A percentile compares a stretch with the other conserved stretches of the same genome.
Conservation (phyloP, 441 rosid genomes). For the Mallotus japonicus region DNA sequence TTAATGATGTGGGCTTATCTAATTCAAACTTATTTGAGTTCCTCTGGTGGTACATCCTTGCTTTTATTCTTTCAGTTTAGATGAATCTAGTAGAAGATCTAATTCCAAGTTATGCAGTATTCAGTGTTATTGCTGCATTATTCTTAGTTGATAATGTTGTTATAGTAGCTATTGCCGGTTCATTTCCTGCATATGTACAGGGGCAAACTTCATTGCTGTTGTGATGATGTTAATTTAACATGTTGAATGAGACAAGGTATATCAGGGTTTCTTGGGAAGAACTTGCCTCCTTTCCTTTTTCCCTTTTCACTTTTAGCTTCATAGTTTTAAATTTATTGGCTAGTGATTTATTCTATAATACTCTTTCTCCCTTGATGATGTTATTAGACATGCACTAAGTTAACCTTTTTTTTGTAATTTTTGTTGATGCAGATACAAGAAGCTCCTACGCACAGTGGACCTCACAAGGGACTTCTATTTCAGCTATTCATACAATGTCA, state of each 20-base stretch:
- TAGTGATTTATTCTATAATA: background rate
- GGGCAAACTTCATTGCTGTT: conserved; percentile 63
- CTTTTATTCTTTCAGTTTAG: conserved; percentile 9
- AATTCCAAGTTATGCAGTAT: conserved; percentile 20
- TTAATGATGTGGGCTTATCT: conserved; percentile 21
- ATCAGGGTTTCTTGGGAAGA: conserved; percentile 55
- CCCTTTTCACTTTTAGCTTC: background rate
- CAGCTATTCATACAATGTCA: conserved; percentile 93
- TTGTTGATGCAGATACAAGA: conserved; percentile 80
- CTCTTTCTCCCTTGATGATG: conserved; percentile 17
- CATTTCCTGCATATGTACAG: conserved; percentile 59
- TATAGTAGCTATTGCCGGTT: conserved; percentile 52
- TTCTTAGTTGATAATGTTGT: conserved; percentile 37
- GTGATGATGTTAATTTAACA: conserved; percentile 55
- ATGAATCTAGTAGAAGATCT: conserved; percentile 5
- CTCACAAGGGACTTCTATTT: conserved; percentile 97
- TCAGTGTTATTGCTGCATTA: conserved; percentile 27
- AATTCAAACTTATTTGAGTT: conserved; percentile 27
- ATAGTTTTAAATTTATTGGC: conserved; percentile 14
- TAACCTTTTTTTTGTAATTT: conserved; percentile 13
- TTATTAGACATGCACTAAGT: conserved; percentile 16
- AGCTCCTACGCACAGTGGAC: conserved; percentile 85
- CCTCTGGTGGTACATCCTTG: conserved; percentile 24
- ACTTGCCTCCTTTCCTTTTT: conserved; percentile 18
- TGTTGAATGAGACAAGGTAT: conserved; percentile 74